A percentile compares a stretch with the other conserved stretches of the same genome.
These are phyloP conservation scores for Cladobotryum mycophilum DNA, from an alignment of 2,329 filamentous ascomycete species.

Conservation along the genomic window DNA sequence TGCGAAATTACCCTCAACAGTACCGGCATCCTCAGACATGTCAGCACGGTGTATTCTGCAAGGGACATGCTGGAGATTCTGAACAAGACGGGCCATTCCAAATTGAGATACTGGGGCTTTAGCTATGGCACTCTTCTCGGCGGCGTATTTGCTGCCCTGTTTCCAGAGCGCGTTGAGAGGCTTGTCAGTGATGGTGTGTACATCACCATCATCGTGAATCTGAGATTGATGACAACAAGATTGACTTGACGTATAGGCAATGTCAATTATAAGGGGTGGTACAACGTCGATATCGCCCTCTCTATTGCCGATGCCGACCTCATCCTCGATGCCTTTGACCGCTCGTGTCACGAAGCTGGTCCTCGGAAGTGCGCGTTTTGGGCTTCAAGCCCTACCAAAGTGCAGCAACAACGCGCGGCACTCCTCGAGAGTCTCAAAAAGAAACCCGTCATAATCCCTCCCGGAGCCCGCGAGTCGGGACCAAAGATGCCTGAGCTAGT, in stretches of 20 bases:
- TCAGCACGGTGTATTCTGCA: slow-evolving; percentile 39
- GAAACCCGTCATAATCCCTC: slow-evolving; percentile 38
- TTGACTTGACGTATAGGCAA: slow-evolving; percentile 28
- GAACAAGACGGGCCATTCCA: slow-evolving; percentile 33
- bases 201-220: neutral
- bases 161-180: slow-evolving; percentile 43
- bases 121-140: slow-evolving; percentile 50
- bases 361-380: slow-evolving; percentile 42
- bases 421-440: slow-evolving; percentile 37
- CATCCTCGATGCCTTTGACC: slow-evolving; percentile 47
- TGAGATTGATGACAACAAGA: neutral
- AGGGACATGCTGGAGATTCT: slow-evolving; percentile 44
- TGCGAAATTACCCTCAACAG: slow-evolving; percentile 36
- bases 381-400: slow-evolving; percentile 28
- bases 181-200: slow-evolving; percentile 44
- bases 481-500: slow-evolving; percentile 42
- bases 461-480: slow-evolving; percentile 19
- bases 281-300: slow-evolving; percentile 36
- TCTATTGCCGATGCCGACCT: slow-evolving; percentile 50
- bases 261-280: slow-evolving; percentile 51
- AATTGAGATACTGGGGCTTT: slow-evolving; percentile 48
- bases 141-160: slow-evolving; percentile 46
- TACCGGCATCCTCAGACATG: slow-evolving; percentile 33
- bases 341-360: slow-evolving; percentile 46
- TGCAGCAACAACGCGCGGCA: slow-evolving; percentile 31